Percentiles rank a stretch among this genome's conserved stretches.
These are phyloP conservation scores for Baudoinia panamericana DNA, from an alignment of 495 filamentous ascomycete species.

Conservation along the genomic window DNA sequence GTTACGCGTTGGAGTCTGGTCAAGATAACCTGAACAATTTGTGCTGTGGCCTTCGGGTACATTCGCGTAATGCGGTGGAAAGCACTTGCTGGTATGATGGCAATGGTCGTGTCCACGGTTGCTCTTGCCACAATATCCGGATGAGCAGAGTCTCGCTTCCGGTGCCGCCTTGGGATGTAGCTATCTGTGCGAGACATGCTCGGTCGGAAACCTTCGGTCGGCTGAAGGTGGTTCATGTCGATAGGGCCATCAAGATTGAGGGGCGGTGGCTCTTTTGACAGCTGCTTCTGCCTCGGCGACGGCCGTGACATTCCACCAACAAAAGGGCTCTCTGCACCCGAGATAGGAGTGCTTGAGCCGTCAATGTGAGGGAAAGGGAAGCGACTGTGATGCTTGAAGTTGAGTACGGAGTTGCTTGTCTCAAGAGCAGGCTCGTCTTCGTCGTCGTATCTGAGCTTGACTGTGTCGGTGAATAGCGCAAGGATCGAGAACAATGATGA, in stretches of 20 bases:
- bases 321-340: slow-evolving; percentile 15
- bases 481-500: slow-evolving; percentile 95
- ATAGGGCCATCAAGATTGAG: slow-evolving; percentile 38
- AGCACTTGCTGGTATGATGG: slow-evolving; percentile 91
- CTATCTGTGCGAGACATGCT: slow-evolving; percentile 15
- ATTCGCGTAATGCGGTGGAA: slow-evolving; percentile 88
- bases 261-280: slow-evolving; percentile 49
- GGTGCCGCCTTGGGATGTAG: slow-evolving; percentile 28
- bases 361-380: slow-evolving; percentile 7
- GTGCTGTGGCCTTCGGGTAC: slow-evolving; percentile 89
- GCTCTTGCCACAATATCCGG: slow-evolving; percentile 93
- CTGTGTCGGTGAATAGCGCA: slow-evolving; percentile 89
- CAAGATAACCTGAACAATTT: slow-evolving; percentile 94
- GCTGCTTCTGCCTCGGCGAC: slow-evolving; percentile 14
- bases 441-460: slow-evolving; percentile 57
- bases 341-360: slow-evolving; percentile 14
- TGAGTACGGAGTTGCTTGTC: slow-evolving; percentile 11
- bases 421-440: slow-evolving; percentile 19
- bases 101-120: slow-evolving; percentile 95
- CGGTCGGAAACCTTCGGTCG: slow-evolving; percentile 6
- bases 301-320: slow-evolving; percentile 2
- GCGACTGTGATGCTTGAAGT: slow-evolving; percentile 1
- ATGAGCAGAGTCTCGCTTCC: slow-evolving; percentile 64
- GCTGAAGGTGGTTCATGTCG: slow-evolving; percentile 7
- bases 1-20: slow-evolving; percentile 91